Evolutionary conservation across 2,329 filamentous ascomycete species (phyloP).

Genomic region (Pestalotiopsis sp.): DNA sequence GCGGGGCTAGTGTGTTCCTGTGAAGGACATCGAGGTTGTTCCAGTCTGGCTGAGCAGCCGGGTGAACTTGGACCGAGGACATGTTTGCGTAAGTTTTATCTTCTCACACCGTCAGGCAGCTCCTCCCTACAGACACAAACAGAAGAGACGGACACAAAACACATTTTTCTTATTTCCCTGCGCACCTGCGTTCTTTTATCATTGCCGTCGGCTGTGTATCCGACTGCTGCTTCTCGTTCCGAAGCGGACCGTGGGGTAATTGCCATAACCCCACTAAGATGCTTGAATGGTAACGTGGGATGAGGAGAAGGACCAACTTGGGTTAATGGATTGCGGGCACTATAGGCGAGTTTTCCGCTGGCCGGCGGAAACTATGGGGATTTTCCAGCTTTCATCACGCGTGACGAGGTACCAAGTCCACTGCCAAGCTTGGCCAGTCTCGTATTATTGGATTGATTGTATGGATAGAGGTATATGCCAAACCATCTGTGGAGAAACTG

Average conservation of each 20-base stretch:
- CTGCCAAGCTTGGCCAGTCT: neutral
- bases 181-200: neutral
- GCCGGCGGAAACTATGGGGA: neutral
- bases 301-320: conserved; percentile 2
- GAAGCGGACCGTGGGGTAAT: conserved; percentile 13
- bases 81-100: conserved; percentile 13
- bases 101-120: neutral
- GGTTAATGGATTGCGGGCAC: neutral
- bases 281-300: conserved; percentile 3
- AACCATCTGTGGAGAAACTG: no score
- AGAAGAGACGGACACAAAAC: neutral
- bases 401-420: neutral
- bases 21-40: conserved; percentile 61
- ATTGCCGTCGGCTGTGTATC: neutral
- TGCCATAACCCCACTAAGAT: neutral
- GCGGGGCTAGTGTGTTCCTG: conserved; percentile 56
- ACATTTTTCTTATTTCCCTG: neutral
- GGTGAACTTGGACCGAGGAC: conserved; percentile 19
- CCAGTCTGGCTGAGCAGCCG: conserved; percentile 52
- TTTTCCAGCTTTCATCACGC: neutral
- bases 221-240: conserved; percentile 9
- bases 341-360: conserved; percentile 4
- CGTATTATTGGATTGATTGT: neutral
- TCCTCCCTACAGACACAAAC: neutral
- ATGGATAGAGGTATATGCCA: neutral